phyloP scores from a whole-genome alignment of 352 stramenopile genomes.

The Pythium pyrilobum region DNA sequence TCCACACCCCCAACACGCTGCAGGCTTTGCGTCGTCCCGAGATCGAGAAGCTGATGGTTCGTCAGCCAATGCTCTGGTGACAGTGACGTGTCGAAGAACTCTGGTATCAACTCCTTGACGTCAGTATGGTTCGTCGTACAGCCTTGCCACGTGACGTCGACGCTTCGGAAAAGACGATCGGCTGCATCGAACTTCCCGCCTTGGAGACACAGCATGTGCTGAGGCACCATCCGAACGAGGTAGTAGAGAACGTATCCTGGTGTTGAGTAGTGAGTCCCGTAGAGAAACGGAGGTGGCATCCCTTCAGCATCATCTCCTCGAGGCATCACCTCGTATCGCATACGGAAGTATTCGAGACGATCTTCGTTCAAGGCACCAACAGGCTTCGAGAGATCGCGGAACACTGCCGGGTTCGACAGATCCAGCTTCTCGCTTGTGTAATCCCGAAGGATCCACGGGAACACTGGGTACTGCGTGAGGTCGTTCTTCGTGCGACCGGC shows the following conservation, averaged over 20 bases:
- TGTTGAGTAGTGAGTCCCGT: conserved; percentile 92
- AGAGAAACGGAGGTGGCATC: conserved; percentile 92
- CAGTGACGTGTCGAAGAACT: conserved; percentile 93
- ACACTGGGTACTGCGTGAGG: conserved; percentile 93
- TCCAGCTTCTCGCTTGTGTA: conserved; percentile 82
- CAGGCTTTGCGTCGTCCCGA: conserved; percentile 88
- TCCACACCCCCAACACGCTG: conserved; percentile 85
- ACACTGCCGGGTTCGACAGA: conserved; percentile 70
- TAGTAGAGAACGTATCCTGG: conserved; percentile 97
- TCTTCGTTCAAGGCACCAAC: conserved; percentile 90
- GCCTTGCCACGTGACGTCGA: conserved; percentile 89
- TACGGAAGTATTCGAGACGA: conserved; percentile 82
- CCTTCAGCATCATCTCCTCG: conserved; percentile 62
- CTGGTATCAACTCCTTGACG: conserved; percentile 98
- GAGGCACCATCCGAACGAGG: conserved; percentile 92
- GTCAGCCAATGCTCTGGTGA: conserved; percentile 84
- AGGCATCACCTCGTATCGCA: conserved; percentile 87
- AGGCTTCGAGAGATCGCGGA: conserved; percentile 90
- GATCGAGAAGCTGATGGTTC: conserved; percentile 94
- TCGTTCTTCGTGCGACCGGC: conserved; percentile 81
- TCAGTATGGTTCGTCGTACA: conserved; percentile 85
- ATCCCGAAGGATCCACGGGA: conserved; percentile 93
- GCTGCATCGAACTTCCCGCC: conserved; percentile 97
- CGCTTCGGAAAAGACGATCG: conserved; percentile 95
- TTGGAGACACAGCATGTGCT: conserved; percentile 96